Conservation (phyloP, 1,284 basidiomycete genomes). For the Xerocomus nothofagi region DNA sequence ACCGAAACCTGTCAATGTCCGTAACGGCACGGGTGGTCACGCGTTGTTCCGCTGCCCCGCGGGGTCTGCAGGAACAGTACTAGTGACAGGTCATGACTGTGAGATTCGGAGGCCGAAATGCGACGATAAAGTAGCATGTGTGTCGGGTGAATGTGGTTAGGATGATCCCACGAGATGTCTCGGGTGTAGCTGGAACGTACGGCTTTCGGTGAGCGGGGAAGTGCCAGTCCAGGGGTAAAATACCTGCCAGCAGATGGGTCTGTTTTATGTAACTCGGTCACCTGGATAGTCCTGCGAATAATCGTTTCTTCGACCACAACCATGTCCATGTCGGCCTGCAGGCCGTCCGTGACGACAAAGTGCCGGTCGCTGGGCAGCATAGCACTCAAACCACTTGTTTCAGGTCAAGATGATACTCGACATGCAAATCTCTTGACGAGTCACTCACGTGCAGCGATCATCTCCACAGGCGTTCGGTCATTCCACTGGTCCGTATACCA, state of each 20-base stretch:
- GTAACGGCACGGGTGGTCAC: background rate
- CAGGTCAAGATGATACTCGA: slow-evolving; percentile 24
- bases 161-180: slow-evolving; percentile 12
- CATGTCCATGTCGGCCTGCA: slow-evolving; percentile 35
- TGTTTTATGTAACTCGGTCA: slow-evolving; percentile 29
- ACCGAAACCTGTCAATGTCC: background rate
- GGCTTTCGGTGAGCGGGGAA: slow-evolving; percentile 2
- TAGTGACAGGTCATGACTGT: slow-evolving; percentile 4
- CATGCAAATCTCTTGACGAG: background rate
- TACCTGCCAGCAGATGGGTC: slow-evolving; percentile 1
- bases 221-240: background rate
- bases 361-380: slow-evolving; percentile 23
- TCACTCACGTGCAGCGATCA: slow-evolving; percentile 4
- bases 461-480: slow-evolving; percentile 28
- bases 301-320: slow-evolving; percentile 26
- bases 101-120: slow-evolving; percentile 16
- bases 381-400: slow-evolving; percentile 21
- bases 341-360: slow-evolving; percentile 27
- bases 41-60: slow-evolving; percentile 8
- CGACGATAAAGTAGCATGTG: slow-evolving; percentile 1
- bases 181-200: slow-evolving; percentile 11
- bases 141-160: no score
- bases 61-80: slow-evolving; percentile 2
- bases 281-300: slow-evolving; percentile 16
- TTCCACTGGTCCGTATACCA: slow-evolving; percentile 33